Evolutionary conservation across 1,139 yeast species (phyloP).

Genomic region (Pichia sp.): DNA sequence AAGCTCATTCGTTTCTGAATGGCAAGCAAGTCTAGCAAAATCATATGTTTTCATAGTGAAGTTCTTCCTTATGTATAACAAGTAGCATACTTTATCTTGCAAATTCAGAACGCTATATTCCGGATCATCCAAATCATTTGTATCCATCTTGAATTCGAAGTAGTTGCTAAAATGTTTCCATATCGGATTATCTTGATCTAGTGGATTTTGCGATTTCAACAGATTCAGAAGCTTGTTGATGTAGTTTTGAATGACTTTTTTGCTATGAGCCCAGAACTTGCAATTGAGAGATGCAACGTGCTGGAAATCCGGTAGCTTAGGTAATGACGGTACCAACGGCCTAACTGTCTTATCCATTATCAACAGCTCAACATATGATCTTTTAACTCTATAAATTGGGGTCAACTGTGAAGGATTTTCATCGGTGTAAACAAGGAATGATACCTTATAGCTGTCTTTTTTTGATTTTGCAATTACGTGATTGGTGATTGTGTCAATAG

Average conservation of each 20-base stretch:
- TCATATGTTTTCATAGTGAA: slow-evolving; percentile 23
- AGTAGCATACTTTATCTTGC: slow-evolving; percentile 17
- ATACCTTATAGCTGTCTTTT: slow-evolving; percentile 22
- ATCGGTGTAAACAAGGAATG: slow-evolving; percentile 30
- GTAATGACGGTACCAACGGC: slow-evolving; percentile 32
- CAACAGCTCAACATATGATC: slow-evolving; percentile 24
- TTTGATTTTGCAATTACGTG: slow-evolving; percentile 28
- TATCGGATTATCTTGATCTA: slow-evolving; percentile 18
- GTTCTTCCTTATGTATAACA: slow-evolving; percentile 22
- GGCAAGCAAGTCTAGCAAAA: slow-evolving; percentile 20
- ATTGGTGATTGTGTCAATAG: slow-evolving; percentile 5
- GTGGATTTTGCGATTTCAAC: slow-evolving; percentile 13
- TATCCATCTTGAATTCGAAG: slow-evolving; percentile 26
- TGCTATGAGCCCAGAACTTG: slow-evolving; percentile 30
- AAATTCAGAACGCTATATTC: slow-evolving; percentile 17
- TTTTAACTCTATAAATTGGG: slow-evolving; percentile 29
- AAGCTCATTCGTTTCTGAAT: slow-evolving; percentile 22
- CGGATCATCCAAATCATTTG: slow-evolving; percentile 6
- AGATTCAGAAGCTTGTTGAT: slow-evolving; percentile 24
- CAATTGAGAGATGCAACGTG: slow-evolving; percentile 29
- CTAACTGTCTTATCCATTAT: slow-evolving; percentile 26
- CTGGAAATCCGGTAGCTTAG: slow-evolving; percentile 62
- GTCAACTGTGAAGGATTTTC: slow-evolving; percentile 26
- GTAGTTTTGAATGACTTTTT: slow-evolving; percentile 28
- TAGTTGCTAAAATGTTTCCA: slow-evolving; percentile 27